phyloP scores from a whole-genome alignment of 768 basidiomycete genomes.

The Lactifluus rugatus region DNA sequence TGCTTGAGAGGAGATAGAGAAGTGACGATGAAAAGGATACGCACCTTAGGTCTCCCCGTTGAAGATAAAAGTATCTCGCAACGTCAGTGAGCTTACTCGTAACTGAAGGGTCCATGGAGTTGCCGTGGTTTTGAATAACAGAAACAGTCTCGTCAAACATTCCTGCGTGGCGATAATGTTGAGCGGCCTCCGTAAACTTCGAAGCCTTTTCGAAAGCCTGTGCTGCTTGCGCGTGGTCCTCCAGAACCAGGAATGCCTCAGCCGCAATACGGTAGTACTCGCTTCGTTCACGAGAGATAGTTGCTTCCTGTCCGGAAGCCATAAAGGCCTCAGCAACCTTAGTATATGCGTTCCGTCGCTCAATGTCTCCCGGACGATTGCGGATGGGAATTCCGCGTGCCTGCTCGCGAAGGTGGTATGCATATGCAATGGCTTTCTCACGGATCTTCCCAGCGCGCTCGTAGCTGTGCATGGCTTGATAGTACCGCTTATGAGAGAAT shows the following conservation, averaged over 20 bases:
- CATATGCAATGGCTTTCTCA: slow-evolving; percentile 39
- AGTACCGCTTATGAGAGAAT: slow-evolving; percentile 38
- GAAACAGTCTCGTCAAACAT: slow-evolving; percentile 42
- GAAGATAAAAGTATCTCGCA: slow-evolving; percentile 39
- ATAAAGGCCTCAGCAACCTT: slow-evolving; percentile 43
- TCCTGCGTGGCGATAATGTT: slow-evolving; percentile 37
- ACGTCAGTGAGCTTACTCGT: slow-evolving; percentile 31
- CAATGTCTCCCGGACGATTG: slow-evolving; percentile 3
- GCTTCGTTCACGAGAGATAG: slow-evolving; percentile 19
- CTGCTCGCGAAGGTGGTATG: slow-evolving; percentile 45
- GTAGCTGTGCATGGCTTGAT: slow-evolving; percentile 47
- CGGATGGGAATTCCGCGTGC: slow-evolving; percentile 31
- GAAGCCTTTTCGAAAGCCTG: slow-evolving; percentile 31
- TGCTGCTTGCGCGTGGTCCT: slow-evolving; percentile 35
- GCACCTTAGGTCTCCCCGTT: slow-evolving; percentile 30
- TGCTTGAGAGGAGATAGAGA: neutral
- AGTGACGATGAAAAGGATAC: neutral
- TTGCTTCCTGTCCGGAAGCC: slow-evolving; percentile 29
- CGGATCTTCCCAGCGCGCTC: slow-evolving; percentile 36
- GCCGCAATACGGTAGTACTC: slow-evolving; percentile 37
- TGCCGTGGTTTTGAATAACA: slow-evolving; percentile 31
- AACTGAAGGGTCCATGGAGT: slow-evolving; percentile 27
- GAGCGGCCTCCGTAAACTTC: slow-evolving; percentile 35
- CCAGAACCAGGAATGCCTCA: slow-evolving; percentile 37
- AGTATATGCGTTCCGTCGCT: slow-evolving; percentile 30